phyloP scores from a whole-genome alignment of 257 asterid species.

The Fraxinus cuspidata region DNA sequence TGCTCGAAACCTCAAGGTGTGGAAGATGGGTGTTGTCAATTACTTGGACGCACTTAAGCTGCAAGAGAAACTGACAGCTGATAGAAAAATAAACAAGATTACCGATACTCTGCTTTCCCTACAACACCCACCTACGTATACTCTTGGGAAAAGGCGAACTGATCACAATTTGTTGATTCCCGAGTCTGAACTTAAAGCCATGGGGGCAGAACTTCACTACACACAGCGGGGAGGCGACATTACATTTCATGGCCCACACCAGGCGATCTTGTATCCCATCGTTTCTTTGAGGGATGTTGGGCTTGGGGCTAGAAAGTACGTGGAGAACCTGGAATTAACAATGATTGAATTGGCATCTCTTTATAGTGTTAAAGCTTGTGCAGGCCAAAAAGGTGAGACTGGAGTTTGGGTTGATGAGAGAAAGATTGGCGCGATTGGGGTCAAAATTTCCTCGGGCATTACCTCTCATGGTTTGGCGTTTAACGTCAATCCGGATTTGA shows the following conservation, averaged over 20 bases:
- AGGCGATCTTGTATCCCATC: slow-evolving; percentile 71
- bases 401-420: slow-evolving; percentile 73
- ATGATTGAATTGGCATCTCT: slow-evolving; percentile 68
- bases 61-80: slow-evolving; percentile 55
- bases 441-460: slow-evolving; percentile 64
- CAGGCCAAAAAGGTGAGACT: slow-evolving; percentile 58
- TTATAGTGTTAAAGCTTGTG: slow-evolving; percentile 53
- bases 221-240: slow-evolving; percentile 85
- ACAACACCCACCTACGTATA: slow-evolving; percentile 78
- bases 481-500: slow-evolving; percentile 67
- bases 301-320: slow-evolving; percentile 66
- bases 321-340: slow-evolving; percentile 68
- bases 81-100: slow-evolving; percentile 51
- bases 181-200: slow-evolving; percentile 58
- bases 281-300: slow-evolving; percentile 59
- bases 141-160: slow-evolving; percentile 70
- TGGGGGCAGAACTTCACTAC: slow-evolving; percentile 59
- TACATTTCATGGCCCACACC: slow-evolving; percentile 67
- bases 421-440: slow-evolving; percentile 76
- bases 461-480: slow-evolving; percentile 77
- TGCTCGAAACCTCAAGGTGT: slow-evolving; percentile 50
- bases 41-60: slow-evolving; percentile 63
- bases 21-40: slow-evolving; percentile 61
- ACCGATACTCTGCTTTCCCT: slow-evolving; percentile 56
- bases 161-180: slow-evolving; percentile 58